Conservation (phyloP, 2,329 filamentous ascomycete genomes). For the Venturia pyrina region DNA sequence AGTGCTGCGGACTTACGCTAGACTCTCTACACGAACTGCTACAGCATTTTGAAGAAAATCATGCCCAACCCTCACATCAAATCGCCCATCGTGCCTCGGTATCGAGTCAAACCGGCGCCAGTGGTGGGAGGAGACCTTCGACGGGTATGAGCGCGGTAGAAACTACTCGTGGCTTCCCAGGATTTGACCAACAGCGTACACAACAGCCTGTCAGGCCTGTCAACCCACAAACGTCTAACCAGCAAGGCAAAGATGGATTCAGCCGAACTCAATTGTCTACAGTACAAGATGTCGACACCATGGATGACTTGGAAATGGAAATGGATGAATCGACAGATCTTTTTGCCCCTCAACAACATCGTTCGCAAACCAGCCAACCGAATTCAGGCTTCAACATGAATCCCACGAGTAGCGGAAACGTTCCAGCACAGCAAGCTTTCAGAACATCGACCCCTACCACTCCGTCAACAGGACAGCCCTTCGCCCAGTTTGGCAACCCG, state of each 20-base stretch:
- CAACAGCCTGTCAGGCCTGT: constrained; percentile 5
- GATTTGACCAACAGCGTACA: not conserved
- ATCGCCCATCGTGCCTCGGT: constrained; percentile 14
- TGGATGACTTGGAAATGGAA: constrained; percentile 51
- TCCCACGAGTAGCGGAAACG: constrained; percentile 53
- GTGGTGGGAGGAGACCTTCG: not conserved
- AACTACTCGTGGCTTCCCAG: not conserved
- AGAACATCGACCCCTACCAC: constrained; percentile 80
- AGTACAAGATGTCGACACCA: constrained; percentile 61
- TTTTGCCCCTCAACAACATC: constrained; percentile 48
- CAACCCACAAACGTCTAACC: not conserved
- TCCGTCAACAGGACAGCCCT: constrained; percentile 58
- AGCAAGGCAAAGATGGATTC: constrained; percentile 13
- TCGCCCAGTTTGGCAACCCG: constrained; percentile 71
- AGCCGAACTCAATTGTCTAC: constrained; percentile 31
- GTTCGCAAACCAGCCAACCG: constrained; percentile 40
- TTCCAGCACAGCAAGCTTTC: constrained; percentile 58
- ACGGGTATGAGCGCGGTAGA: not conserved
- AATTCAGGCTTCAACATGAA: constrained; percentile 49
- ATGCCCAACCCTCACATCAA: constrained; percentile 59
- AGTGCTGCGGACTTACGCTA: constrained; percentile 82
- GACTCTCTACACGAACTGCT: constrained; percentile 89
- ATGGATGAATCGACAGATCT: constrained; percentile 50
- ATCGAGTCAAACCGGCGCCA: constrained; percentile 10
- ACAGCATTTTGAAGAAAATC: constrained; percentile 92